Conservation (phyloP, 2,329 filamentous ascomycete genomes). For the Fusarium siculi region DNA sequence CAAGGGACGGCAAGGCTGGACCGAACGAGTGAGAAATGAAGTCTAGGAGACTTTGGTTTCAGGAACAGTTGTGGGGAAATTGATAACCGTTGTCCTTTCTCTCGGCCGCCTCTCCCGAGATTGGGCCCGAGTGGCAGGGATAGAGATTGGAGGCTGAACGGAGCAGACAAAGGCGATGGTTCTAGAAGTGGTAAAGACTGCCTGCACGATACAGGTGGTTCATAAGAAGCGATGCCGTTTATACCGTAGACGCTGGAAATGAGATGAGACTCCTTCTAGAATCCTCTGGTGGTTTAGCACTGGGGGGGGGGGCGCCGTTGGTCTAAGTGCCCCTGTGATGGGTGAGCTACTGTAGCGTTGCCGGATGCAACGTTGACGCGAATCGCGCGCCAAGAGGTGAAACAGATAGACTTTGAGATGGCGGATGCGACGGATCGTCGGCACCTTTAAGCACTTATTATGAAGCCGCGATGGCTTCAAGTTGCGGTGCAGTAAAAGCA, state of each 20-base stretch:
- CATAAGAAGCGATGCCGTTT: slow-evolving; percentile 8
- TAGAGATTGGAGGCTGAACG: slow-evolving; percentile 17
- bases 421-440: slow-evolving; percentile 22
- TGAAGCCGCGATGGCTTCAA: slow-evolving; percentile 21
- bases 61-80: slow-evolving; percentile 40
- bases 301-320: neutral
- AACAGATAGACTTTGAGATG: slow-evolving; percentile 8
- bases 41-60: slow-evolving; percentile 37
- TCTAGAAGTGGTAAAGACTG: slow-evolving; percentile 27
- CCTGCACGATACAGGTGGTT: slow-evolving; percentile 29
- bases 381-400: slow-evolving; percentile 3
- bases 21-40: slow-evolving; percentile 40
- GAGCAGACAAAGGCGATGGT: slow-evolving; percentile 8
- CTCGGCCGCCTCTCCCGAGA: slow-evolving; percentile 38
- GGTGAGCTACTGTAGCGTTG: slow-evolving; percentile 7
- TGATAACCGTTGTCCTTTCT: slow-evolving; percentile 1
- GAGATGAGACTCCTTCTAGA: slow-evolving; percentile 19
- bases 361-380: slow-evolving; percentile 18
- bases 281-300: slow-evolving; percentile 10
- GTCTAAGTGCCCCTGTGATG: neutral
- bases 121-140: slow-evolving; percentile 31
- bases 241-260: neutral
- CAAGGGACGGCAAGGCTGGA: slow-evolving; percentile 35
- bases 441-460: slow-evolving; percentile 1
- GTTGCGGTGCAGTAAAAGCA: neutral